Conservation (phyloP, 2,329 filamentous ascomycete species). For the Colletotrichum liaoningense region DNA sequence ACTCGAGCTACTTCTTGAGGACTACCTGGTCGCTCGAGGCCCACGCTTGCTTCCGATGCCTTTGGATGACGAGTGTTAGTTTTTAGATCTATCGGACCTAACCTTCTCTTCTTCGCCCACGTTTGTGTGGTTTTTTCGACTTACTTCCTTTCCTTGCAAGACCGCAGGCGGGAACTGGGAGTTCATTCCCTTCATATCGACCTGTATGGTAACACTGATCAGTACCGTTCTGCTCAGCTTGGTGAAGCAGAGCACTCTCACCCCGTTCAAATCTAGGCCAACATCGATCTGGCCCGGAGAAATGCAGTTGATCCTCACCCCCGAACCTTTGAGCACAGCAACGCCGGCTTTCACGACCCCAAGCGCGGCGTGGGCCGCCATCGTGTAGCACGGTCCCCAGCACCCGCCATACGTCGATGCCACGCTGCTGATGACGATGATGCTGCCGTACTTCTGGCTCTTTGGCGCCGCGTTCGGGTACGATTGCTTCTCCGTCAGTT, state of each 20-base stretch:
- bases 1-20: conserved; percentile 70
- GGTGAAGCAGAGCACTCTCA: conserved; percentile 37
- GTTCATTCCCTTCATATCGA: conserved; percentile 61
- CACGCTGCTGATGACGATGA: conserved; percentile 70
- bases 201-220: conserved; percentile 40
- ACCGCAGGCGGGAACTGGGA: conserved; percentile 66
- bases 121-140: background rate
- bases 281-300: conserved; percentile 53
- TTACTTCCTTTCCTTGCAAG: conserved; percentile 60
- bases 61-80: conserved; percentile 38
- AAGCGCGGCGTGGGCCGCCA: conserved; percentile 69
- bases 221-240: background rate
- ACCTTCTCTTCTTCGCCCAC: background rate
- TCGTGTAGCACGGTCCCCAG: conserved; percentile 71
- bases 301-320: conserved; percentile 68
- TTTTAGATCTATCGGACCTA: background rate
- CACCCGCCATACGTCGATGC: conserved; percentile 68
- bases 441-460: conserved; percentile 68
- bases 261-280: conserved; percentile 55
- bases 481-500: conserved; percentile 62
- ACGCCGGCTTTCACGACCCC: conserved; percentile 71
- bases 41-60: conserved; percentile 62
- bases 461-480: conserved; percentile 73
- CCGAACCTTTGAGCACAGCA: conserved; percentile 66
- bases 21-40: conserved; percentile 67